phyloP scores from a whole-genome alignment of 2,329 filamentous ascomycete genomes.

The Fonsecaea monophora region DNA sequence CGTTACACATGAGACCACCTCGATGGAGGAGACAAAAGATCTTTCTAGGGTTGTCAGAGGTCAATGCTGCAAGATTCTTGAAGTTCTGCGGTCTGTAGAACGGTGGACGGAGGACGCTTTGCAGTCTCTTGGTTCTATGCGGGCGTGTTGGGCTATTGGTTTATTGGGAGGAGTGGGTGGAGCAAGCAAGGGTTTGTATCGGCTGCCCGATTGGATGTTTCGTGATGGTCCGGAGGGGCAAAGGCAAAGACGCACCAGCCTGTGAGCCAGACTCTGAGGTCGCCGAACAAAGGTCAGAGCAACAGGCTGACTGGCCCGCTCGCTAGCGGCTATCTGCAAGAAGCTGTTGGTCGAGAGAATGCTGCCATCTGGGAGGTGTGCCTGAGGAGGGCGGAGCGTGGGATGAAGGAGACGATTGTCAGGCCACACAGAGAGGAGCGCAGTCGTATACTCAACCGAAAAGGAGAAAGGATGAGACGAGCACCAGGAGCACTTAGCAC shows the following conservation, averaged over 20 bases:
- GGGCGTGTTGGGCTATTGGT: neutral
- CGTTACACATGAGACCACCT: neutral
- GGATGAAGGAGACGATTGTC: constrained; percentile 10
- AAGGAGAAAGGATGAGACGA: constrained; percentile 1
- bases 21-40: constrained; percentile 7
- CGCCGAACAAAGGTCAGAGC: constrained; percentile 10
- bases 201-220: constrained; percentile 29
- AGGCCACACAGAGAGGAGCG: constrained; percentile 1
- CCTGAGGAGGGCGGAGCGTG: constrained; percentile 1
- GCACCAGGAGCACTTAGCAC: neutral
- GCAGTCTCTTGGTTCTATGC: constrained; percentile 11
- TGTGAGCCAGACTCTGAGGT: constrained; percentile 5
- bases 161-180: constrained; percentile 18
- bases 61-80: constrained; percentile 12
- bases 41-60: constrained; percentile 27
- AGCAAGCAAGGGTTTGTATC: constrained; percentile 8
- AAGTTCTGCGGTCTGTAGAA: constrained; percentile 18
- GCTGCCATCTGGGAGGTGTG: neutral
- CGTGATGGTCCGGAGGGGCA: constrained; percentile 13
- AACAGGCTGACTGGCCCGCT: constrained; percentile 17
- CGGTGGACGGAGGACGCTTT: constrained; percentile 6
- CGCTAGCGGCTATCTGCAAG: constrained; percentile 21
- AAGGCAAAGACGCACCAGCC: neutral
- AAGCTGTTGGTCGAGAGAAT: constrained; percentile 14
- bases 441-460: neutral